phyloP scores from a whole-genome alignment of 2,329 filamentous ascomycete genomes.

The Hypocrella siamensis region DNA sequence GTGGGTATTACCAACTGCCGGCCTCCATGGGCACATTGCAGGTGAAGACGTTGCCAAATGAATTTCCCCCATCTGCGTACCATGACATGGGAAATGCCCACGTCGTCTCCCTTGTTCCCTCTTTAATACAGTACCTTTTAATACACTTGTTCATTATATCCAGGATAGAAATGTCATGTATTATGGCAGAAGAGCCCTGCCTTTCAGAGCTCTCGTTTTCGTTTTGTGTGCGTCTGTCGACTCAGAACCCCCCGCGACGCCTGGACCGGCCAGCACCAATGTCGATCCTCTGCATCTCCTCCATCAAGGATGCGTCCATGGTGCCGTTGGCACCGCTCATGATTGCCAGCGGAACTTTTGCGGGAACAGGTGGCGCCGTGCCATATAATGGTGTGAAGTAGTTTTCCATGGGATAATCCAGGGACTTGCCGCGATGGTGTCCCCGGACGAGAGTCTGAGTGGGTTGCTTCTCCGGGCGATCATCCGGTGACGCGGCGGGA shows the following conservation, averaged over 20 bases:
- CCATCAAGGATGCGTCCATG: constrained; percentile 42
- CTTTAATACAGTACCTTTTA: no score
- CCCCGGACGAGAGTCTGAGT: constrained; percentile 13
- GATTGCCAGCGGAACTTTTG: constrained; percentile 47
- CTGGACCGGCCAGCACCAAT: constrained; percentile 45
- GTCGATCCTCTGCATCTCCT: constrained; percentile 56
- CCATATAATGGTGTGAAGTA: constrained; percentile 27
- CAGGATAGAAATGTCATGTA: no score
- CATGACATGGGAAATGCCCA: no score
- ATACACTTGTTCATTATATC: no score
- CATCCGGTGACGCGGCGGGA: constrained; percentile 18
- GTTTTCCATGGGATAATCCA: constrained; percentile 39
- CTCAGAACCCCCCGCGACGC: constrained; percentile 28
- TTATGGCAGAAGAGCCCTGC: no score
- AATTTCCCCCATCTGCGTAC: no score
- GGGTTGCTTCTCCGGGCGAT: constrained; percentile 13
- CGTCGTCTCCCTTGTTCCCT: no score
- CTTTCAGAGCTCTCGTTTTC: constrained; percentile 1
- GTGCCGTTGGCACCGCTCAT: constrained; percentile 28
- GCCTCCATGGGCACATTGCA: no score
- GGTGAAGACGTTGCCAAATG: no score
- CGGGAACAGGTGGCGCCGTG: constrained; percentile 44
- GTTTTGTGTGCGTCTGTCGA: neutral
- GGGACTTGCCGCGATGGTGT: constrained; percentile 30
- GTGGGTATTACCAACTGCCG: no score